phyloP scores from a whole-genome alignment of 2,329 filamentous ascomycete species.

The Dothistroma pini region DNA sequence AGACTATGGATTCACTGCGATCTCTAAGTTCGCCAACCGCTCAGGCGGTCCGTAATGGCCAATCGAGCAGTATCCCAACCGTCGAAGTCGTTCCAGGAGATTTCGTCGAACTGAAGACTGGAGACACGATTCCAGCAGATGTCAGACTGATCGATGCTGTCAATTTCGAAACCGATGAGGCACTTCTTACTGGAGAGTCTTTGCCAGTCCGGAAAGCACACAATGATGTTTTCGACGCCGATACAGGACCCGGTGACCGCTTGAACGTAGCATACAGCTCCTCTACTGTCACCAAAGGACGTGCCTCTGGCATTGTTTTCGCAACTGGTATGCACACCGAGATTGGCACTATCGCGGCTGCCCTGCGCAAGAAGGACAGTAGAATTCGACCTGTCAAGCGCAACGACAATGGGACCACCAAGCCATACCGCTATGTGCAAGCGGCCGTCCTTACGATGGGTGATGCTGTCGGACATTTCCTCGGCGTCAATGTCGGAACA shows the following conservation, averaged over 20 bases:
- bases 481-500: slow-evolving; percentile 70
- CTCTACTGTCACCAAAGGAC: slow-evolving; percentile 67
- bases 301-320: slow-evolving; percentile 65
- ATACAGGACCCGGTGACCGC: slow-evolving; percentile 63
- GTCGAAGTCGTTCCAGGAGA: slow-evolving; percentile 48
- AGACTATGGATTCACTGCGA: slow-evolving; percentile 49
- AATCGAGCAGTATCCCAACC: slow-evolving; percentile 40
- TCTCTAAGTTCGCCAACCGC: slow-evolving; percentile 48
- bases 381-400: slow-evolving; percentile 40
- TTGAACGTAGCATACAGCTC: slow-evolving; percentile 69
- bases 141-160: slow-evolving; percentile 42
- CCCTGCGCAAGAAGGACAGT: slow-evolving; percentile 60
- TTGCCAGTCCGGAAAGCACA: slow-evolving; percentile 64
- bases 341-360: slow-evolving; percentile 69
- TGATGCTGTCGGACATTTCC: slow-evolving; percentile 59
- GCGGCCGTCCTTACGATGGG: slow-evolving; percentile 51
- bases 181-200: slow-evolving; percentile 70
- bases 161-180: slow-evolving; percentile 74
- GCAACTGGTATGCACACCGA: slow-evolving; percentile 71
- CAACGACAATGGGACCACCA: slow-evolving; percentile 34
- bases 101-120: slow-evolving; percentile 45
- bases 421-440: slow-evolving; percentile 42
- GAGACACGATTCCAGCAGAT: slow-evolving; percentile 50
- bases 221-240: slow-evolving; percentile 50
- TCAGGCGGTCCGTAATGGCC: slow-evolving; percentile 45